These are phyloP conservation scores for Phyllosticta paracitricarpa DNA, from an alignment of 2,329 filamentous ascomycete genomes.

Conservation along the genomic window DNA sequence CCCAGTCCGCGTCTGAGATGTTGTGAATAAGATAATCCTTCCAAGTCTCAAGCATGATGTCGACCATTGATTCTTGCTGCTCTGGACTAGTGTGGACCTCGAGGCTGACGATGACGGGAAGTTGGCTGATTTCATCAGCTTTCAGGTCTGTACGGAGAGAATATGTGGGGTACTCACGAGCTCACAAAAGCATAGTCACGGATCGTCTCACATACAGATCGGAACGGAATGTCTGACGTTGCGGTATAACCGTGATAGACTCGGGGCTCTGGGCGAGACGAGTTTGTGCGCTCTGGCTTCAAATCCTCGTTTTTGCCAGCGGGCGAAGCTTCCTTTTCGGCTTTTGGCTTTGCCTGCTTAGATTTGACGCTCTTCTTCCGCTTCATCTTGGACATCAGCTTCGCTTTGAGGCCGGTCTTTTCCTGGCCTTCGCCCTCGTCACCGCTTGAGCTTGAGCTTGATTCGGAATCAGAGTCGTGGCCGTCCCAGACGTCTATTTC, in stretches of 20 bases:
- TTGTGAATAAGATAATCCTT: constrained; percentile 59
- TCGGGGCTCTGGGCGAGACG: constrained; percentile 52
- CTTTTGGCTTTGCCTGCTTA: constrained; percentile 21
- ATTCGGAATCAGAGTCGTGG: constrained; percentile 35
- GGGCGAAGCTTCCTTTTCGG: constrained; percentile 18
- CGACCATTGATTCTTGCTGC: constrained; percentile 86
- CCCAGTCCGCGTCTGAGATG: constrained; percentile 42
- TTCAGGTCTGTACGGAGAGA: too few relatives aligned
- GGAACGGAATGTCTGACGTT: constrained; percentile 76
- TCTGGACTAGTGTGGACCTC: constrained; percentile 77
- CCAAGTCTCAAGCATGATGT: constrained; percentile 90
- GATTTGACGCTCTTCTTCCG: constrained; percentile 22
- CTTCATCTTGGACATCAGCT: constrained; percentile 22
- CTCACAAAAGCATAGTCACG: constrained; percentile 66
- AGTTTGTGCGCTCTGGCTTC: constrained; percentile 24
- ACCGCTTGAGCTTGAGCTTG: constrained; percentile 16
- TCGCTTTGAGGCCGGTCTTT: constrained; percentile 9
- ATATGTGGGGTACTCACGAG: constrained; percentile 25
- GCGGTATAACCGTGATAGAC: constrained; percentile 75
- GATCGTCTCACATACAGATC: constrained; percentile 75
- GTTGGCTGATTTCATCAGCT: constrained; percentile 30
- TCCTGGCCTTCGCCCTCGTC: constrained; percentile 19
- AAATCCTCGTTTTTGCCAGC: constrained; percentile 13
- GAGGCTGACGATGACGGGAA: constrained; percentile 84
- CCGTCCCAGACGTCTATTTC: constrained; percentile 96